A percentile compares a stretch with the other conserved stretches of the same genome.
phyloP scores from a whole-genome alignment of 1,139 yeast species.

The Saccharomyces hybrid region DNA sequence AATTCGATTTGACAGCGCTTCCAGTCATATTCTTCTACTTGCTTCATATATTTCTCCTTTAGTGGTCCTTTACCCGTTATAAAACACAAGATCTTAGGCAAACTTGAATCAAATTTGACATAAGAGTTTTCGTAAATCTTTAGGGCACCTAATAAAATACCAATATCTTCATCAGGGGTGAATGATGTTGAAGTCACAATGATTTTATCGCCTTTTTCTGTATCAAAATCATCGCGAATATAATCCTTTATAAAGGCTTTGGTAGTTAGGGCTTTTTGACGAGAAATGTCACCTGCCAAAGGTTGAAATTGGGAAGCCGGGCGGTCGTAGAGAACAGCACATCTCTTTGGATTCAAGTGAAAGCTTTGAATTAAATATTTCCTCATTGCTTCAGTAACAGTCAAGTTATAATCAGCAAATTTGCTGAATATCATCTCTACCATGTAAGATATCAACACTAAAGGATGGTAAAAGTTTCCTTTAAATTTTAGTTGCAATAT shows the following conservation, averaged over 20 bases:
- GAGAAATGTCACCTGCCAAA: slow-evolving; percentile 26
- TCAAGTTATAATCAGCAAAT: slow-evolving; percentile 60
- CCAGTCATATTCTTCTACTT: slow-evolving; percentile 40
- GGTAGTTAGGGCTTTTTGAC: slow-evolving; percentile 21
- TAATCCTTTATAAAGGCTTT: slow-evolving; percentile 35
- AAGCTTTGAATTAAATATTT: slow-evolving; percentile 50
- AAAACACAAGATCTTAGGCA: slow-evolving; percentile 53
- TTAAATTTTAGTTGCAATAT: slow-evolving; percentile 62
- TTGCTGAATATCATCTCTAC: slow-evolving; percentile 57
- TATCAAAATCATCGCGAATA: slow-evolving; percentile 32
- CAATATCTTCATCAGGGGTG: slow-evolving; percentile 91
- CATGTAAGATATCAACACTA: slow-evolving; percentile 50
- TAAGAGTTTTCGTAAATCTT: slow-evolving; percentile 44
- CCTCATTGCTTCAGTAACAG: slow-evolving; percentile 77
- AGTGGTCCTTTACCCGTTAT: slow-evolving; percentile 96
- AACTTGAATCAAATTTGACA: slow-evolving; percentile 19
- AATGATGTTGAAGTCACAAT: slow-evolving; percentile 85
- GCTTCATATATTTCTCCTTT: slow-evolving; percentile 42
- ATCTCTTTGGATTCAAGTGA: slow-evolving; percentile 33
- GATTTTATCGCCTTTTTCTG: slow-evolving; percentile 44
- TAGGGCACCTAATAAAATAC: slow-evolving; percentile 60
- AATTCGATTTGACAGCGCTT: slow-evolving; percentile 48
- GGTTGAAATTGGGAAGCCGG: slow-evolving; percentile 68
- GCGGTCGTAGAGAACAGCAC: slow-evolving; percentile 59
- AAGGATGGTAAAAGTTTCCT: slow-evolving; percentile 42